Conservation (phyloP, 2,329 filamentous ascomycete genomes). For the Botryotinia calthae region DNA sequence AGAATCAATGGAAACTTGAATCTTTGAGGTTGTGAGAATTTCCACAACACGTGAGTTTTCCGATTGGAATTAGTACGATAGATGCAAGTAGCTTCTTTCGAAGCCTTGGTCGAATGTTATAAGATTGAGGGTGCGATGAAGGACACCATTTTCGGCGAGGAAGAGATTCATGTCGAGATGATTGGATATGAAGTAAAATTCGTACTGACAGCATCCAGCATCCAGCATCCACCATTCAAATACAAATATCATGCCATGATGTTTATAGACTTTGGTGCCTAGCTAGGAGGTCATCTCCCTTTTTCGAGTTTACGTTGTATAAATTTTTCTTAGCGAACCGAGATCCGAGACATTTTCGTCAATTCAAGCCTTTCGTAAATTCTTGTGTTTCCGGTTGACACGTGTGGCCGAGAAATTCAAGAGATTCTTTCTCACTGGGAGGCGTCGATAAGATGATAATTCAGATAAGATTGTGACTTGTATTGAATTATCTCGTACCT, state of each 20-base stretch:
- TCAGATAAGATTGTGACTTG: neutral
- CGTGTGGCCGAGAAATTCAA: neutral
- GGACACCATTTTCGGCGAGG: neutral
- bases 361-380: neutral
- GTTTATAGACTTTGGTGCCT: neutral
- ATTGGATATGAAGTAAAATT: neutral
- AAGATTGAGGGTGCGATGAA: neutral
- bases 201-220: neutral
- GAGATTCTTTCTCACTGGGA: neutral
- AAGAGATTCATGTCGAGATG: conserved; percentile 2
- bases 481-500: neutral
- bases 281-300: neutral
- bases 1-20: neutral
- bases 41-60: neutral
- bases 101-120: neutral
- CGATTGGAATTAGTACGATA: neutral
- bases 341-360: neutral
- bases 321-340: neutral
- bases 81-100: neutral
- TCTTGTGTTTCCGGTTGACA: neutral
- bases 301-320: neutral
- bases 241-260: neutral
- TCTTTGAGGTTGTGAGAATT: neutral
- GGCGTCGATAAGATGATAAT: neutral
- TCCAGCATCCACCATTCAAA: neutral